A percentile compares a stretch with the other conserved stretches of the same genome.
Evolutionary conservation across 345 rosid genomes (phyloP).

Genomic region (Arabidopsis arenosa): DNA sequence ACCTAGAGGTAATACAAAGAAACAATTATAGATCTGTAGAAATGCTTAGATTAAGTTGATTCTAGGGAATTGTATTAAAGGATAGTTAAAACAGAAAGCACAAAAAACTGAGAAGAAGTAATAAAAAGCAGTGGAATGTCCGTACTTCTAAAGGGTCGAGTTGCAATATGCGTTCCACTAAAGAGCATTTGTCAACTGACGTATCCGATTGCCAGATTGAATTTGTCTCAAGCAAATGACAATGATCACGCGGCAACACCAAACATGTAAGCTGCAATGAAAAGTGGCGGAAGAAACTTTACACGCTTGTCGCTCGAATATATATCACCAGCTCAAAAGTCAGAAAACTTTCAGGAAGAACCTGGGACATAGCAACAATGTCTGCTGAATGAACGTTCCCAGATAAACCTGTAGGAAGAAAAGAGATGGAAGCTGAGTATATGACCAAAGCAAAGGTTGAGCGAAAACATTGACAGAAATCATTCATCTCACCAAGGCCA

Average conservation of each 20-base stretch:
- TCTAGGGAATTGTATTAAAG: not conserved
- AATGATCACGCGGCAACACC: conserved; percentile 69
- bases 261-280: conserved; percentile 74
- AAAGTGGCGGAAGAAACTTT: conserved; percentile 22
- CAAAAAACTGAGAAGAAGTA: not conserved
- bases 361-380: conserved; percentile 82
- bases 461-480: not conserved
- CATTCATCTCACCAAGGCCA: conserved; percentile 66
- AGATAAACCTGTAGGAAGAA: conserved; percentile 57
- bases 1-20: not conserved
- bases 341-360: conserved; percentile 33
- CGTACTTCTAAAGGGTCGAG: conserved; percentile 90
- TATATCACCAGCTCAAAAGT: conserved; percentile 11
- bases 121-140: conserved; percentile 15
- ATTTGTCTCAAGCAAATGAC: conserved; percentile 65
- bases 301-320: conserved; percentile 4
- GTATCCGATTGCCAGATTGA: conserved; percentile 93
- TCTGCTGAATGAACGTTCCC: conserved; percentile 63
- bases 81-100: not conserved
- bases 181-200: conserved; percentile 57
- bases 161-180: conserved; percentile 82
- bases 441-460: not conserved
- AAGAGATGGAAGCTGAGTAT: not conserved
- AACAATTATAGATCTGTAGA: not conserved
- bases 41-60: not conserved